Conservation (phyloP, 1,284 basidiomycete genomes). For the Sanguinoderma infundibulare region DNA sequence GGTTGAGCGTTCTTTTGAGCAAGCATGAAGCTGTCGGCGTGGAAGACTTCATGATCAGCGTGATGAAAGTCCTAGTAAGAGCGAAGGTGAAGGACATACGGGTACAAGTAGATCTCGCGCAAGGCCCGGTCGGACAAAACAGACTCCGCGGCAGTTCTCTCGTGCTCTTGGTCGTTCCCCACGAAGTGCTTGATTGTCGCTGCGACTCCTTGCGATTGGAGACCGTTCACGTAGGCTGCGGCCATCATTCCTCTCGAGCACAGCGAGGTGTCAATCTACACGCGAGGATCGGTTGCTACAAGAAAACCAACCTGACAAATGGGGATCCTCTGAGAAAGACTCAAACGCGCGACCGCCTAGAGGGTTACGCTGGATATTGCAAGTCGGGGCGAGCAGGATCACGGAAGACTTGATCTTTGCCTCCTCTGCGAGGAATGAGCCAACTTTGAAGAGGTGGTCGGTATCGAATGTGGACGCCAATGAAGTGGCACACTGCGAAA, state of each 20-base stretch:
- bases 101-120: constrained; percentile 74
- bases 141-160: constrained; percentile 64
- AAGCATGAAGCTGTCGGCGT: constrained; percentile 60
- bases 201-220: constrained; percentile 67
- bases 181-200: constrained; percentile 57
- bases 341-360: constrained; percentile 71
- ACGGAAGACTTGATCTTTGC: constrained; percentile 67
- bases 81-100: constrained; percentile 45
- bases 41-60: not conserved
- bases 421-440: constrained; percentile 62
- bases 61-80: not conserved
- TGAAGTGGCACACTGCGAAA: constrained; percentile 65
- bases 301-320: constrained; percentile 53
- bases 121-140: constrained; percentile 66
- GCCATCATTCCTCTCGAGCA: constrained; percentile 52
- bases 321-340: constrained; percentile 71
- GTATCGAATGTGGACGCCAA: constrained; percentile 68
- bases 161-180: constrained; percentile 71
- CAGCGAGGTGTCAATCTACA: not conserved
- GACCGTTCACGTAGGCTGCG: constrained; percentile 67
- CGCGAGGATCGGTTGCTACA: not conserved
- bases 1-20: constrained; percentile 64
- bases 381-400: constrained; percentile 68
- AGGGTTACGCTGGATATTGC: constrained; percentile 70
- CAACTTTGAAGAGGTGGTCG: constrained; percentile 56